These are phyloP conservation scores for Naganishia kalamii DNA, from an alignment of 768 basidiomycete species.

Conservation along the genomic window DNA sequence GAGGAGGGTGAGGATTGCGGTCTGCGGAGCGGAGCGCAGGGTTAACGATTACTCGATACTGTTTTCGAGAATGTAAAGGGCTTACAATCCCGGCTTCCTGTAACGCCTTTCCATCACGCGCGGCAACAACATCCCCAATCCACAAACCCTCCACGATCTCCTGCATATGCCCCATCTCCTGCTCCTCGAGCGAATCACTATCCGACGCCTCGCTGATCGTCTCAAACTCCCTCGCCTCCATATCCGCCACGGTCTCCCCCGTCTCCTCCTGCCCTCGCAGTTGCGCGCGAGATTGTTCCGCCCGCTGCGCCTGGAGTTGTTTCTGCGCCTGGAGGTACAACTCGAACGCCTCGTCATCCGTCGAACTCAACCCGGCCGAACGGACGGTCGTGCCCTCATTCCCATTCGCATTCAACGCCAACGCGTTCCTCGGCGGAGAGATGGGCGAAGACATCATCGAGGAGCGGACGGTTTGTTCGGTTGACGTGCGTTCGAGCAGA, in stretches of 20 bases:
- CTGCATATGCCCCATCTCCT: constrained; percentile 78
- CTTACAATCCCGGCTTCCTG: constrained; percentile 60
- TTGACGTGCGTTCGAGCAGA: neutral
- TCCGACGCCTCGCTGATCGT: neutral
- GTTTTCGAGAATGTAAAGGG: constrained; percentile 58
- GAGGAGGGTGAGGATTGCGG: constrained; percentile 72
- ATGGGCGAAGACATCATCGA: neutral
- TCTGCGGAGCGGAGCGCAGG: constrained; percentile 54
- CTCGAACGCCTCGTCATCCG: constrained; percentile 13
- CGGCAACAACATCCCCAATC: constrained; percentile 74
- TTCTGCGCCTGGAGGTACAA: constrained; percentile 3
- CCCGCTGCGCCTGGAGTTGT: constrained; percentile 2
- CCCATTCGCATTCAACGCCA: neutral
- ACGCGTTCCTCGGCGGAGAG: neutral
- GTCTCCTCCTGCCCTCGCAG: neutral
- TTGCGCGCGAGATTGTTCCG: neutral
- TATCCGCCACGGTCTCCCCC: neutral
- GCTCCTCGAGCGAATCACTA: constrained; percentile 51
- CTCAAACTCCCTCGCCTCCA: neutral
- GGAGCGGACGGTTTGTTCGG: constrained; percentile 8
- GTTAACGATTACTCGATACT: constrained; percentile 60
- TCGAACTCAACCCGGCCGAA: neutral
- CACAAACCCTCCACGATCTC: constrained; percentile 72
- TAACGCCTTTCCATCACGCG: constrained; percentile 58
- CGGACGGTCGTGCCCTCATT: neutral